A percentile compares a stretch with the other conserved stretches of the same genome.
phyloP scores from a whole-genome alignment of 2,329 filamentous ascomycete species.

The Alternaria panax region DNA sequence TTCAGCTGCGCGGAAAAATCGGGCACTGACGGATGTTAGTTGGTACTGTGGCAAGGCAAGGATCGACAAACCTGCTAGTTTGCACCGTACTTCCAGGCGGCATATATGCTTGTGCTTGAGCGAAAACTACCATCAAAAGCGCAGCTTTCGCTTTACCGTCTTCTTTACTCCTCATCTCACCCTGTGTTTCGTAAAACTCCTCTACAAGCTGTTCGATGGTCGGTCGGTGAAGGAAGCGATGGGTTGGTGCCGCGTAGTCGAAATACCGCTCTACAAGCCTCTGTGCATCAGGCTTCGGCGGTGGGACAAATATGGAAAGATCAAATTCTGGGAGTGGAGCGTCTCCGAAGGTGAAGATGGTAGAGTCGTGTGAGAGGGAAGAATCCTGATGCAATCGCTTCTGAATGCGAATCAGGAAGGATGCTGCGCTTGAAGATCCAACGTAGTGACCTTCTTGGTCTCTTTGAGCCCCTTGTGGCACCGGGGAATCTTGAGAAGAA shows the following conservation, averaged over 20 bases:
- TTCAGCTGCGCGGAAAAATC: conserved; percentile 55
- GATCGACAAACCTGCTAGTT: conserved; percentile 32
- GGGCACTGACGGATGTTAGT: conserved; percentile 36
- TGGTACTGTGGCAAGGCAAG: too few relatives aligned
- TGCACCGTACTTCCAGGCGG: conserved; percentile 34
- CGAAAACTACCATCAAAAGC: conserved; percentile 62
- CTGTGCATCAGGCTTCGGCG: conserved; percentile 51
- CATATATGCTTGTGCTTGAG: conserved; percentile 58
- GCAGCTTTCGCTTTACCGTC: conserved; percentile 55
- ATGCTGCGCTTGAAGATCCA: conserved; percentile 57
- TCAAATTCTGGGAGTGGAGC: conserved; percentile 57
- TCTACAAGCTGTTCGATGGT: conserved; percentile 57
- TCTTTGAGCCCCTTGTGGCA: conserved; percentile 52
- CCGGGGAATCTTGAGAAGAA: conserved; percentile 54
- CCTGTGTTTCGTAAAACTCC: conserved; percentile 57
- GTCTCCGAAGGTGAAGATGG: conserved; percentile 62
- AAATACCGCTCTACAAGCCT: conserved; percentile 64
- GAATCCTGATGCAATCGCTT: conserved; percentile 56
- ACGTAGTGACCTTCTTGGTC: conserved; percentile 59
- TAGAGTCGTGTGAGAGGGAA: conserved; percentile 49
- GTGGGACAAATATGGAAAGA: conserved; percentile 54
- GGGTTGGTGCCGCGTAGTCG: conserved; percentile 67
- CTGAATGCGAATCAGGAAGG: conserved; percentile 60
- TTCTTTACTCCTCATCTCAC: conserved; percentile 51
- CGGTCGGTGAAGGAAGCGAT: conserved; percentile 64